phyloP scores from a whole-genome alignment of 805 yeast genomes.

The Kockiozyma suomiensis region DNA sequence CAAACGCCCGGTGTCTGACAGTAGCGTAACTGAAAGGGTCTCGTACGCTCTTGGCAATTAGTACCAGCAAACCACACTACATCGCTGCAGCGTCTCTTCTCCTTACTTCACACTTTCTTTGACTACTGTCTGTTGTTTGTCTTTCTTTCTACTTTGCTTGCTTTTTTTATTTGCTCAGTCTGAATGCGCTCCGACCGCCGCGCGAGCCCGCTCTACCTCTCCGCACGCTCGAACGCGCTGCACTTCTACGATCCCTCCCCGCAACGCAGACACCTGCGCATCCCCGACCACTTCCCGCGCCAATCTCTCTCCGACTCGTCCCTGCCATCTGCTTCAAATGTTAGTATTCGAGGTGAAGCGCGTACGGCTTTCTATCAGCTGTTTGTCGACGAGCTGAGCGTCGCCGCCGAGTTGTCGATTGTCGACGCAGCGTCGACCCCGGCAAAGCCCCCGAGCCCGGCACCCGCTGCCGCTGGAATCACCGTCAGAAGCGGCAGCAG shows the following conservation, averaged over 20 bases:
- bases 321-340: background rate
- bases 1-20: no score
- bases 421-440: slow-evolving; percentile 15
- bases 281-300: slow-evolving; percentile 24
- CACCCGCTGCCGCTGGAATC: background rate
- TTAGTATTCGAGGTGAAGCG: background rate
- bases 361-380: slow-evolving; percentile 28
- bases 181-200: slow-evolving; percentile 26
- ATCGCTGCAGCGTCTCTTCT: background rate
- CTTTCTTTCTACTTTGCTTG: background rate
- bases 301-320: slow-evolving; percentile 9
- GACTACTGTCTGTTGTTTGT: no score
- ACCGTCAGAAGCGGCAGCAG: background rate
- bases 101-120: no score
- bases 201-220: slow-evolving; percentile 34
- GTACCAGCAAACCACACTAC: background rate
- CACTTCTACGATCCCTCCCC: slow-evolving; percentile 34
- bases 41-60: background rate
- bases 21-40: background rate
- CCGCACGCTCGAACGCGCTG: slow-evolving; percentile 36
- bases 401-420: slow-evolving; percentile 21
- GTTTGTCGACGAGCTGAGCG: slow-evolving; percentile 22
- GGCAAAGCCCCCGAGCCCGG: slow-evolving; percentile 13
- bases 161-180: background rate
- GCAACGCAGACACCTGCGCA: slow-evolving; percentile 28